Evolutionary conservation across 2,329 filamentous ascomycete species (phyloP).

Genomic region (Neofusicoccum sp.): DNA sequence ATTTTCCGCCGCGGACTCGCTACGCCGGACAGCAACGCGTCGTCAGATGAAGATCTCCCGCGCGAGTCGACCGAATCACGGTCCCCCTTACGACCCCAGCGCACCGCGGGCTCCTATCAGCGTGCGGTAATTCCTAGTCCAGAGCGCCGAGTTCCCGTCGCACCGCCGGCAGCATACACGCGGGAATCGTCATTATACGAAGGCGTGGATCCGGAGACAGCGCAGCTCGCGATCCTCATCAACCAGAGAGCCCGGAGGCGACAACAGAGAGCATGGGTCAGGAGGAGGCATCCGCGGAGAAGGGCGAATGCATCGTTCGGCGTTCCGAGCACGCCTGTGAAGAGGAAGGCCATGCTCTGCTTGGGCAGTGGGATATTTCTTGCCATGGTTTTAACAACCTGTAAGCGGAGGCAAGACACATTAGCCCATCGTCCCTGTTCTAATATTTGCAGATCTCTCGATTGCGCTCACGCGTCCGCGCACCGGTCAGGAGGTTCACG

Average conservation of each 20-base stretch:
- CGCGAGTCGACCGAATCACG: background rate
- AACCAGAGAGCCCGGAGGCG: slow-evolving; percentile 2
- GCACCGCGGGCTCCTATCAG: background rate
- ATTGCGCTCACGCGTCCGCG: slow-evolving; percentile 66
- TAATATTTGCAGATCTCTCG: slow-evolving; percentile 60
- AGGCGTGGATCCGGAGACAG: slow-evolving; percentile 16
- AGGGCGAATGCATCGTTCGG: background rate
- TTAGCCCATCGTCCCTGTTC: background rate
- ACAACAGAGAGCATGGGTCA: slow-evolving; percentile 7
- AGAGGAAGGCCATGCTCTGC: slow-evolving; percentile 35
- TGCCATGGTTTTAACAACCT: slow-evolving; percentile 32
- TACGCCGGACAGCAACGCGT: background rate
- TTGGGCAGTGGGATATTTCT: slow-evolving; percentile 66
- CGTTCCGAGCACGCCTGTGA: background rate
- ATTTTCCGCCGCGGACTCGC: background rate
- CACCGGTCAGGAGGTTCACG: slow-evolving; percentile 69
- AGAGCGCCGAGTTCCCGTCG: background rate
- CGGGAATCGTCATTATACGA: background rate
- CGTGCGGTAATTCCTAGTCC: background rate
- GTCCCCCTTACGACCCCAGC: background rate
- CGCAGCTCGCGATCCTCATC: background rate
- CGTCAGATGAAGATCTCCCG: background rate
- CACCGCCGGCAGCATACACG: background rate
- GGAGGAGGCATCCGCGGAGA: slow-evolving; percentile 8
- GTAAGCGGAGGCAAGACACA: background rate